A percentile compares a stretch with the other conserved stretches of the same genome.
Evolutionary conservation across 805 yeast genomes (phyloP).

Genomic region (Schizosaccharomyces japonicus): DNA sequence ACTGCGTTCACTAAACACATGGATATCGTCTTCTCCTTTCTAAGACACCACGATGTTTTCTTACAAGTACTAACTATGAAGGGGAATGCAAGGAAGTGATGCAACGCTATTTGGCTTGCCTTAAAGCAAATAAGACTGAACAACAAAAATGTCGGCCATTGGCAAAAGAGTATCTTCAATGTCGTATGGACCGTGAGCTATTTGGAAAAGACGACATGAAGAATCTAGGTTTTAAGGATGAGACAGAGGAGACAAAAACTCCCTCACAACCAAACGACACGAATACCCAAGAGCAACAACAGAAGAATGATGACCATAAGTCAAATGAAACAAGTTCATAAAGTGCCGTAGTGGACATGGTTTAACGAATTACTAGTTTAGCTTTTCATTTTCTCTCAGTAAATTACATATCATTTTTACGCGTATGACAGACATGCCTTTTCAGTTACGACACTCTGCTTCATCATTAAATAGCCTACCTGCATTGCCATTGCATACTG

Average conservation of each 20-base stretch:
- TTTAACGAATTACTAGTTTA: too few relatives aligned
- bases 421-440: too few relatives aligned
- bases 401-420: too few relatives aligned
- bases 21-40: too few relatives aligned
- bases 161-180: conserved; percentile 45
- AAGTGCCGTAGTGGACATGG: too few relatives aligned
- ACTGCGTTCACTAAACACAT: too few relatives aligned
- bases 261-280: too few relatives aligned
- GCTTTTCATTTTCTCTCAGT: too few relatives aligned
- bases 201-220: conserved; percentile 9
- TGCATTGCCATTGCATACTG: too few relatives aligned
- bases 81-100: conserved; percentile 42
- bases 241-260: neutral
- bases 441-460: too few relatives aligned
- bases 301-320: neutral
- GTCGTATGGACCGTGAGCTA: conserved; percentile 44
- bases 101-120: conserved; percentile 42
- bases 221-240: conserved; percentile 3
- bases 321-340: too few relatives aligned
- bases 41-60: neutral
- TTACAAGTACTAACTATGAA: neutral
- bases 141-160: conserved; percentile 58
- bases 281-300: neutral
- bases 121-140: conserved; percentile 49
- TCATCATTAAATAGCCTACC: too few relatives aligned